Evolutionary conservation across 441 rosid genomes (phyloP).

Genomic region (Syzygium malaccense): DNA sequence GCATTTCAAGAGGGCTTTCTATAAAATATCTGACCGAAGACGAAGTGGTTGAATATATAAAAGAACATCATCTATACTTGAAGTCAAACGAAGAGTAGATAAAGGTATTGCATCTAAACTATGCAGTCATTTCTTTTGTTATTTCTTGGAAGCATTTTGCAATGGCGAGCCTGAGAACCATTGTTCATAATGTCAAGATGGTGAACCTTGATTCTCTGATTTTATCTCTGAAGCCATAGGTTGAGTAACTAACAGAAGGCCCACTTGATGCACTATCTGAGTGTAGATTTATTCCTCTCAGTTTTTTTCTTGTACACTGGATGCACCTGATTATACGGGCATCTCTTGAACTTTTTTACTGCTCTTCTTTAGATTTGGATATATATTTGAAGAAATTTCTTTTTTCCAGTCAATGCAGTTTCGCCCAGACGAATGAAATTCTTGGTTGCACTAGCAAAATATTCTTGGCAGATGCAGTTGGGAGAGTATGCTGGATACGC

Average conservation of each 20-base stretch:
- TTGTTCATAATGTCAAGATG: not conserved
- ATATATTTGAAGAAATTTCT: not conserved
- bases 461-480: not conserved
- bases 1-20: conserved; percentile 66
- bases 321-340: not conserved
- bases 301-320: not conserved
- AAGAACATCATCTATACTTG: conserved; percentile 40
- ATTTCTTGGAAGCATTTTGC: not conserved
- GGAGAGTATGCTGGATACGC: not conserved
- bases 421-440: not conserved
- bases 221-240: not conserved
- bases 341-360: not conserved
- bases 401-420: not conserved
- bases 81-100: conserved; percentile 3
- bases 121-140: not conserved
- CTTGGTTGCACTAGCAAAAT: not conserved
- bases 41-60: conserved; percentile 58
- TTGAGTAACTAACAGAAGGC: not conserved
- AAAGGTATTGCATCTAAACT: not conserved
- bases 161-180: not conserved
- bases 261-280: not conserved
- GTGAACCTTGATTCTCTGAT: not conserved
- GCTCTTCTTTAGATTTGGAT: not conserved
- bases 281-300: not conserved
- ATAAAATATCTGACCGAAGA: conserved; percentile 70